Base-by-base conservation (phyloP, 495 filamentous ascomycete genomes). In the Hypoxylon cercidicola region DNA sequence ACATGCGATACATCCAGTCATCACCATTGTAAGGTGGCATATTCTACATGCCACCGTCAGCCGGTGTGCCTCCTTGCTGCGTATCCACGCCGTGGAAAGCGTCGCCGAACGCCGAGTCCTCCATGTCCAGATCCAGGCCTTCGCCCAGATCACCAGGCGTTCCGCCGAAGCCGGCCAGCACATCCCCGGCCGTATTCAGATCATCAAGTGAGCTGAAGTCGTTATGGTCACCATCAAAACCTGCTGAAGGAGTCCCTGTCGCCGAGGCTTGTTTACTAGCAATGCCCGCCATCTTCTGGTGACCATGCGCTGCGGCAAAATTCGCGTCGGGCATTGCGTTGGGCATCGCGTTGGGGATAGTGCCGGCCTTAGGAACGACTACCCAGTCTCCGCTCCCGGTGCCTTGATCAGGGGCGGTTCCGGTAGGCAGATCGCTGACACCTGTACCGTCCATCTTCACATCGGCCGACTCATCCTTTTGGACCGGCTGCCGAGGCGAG, bases 91-190 rank as follows among this genome's bases (percentile, higher is more conserved):
- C 81, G 53, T 86, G 82, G 52, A 85, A 84, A 12, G 84, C 84
- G 39, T 86, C 81, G 1, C 83, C 84, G 66, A 86, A 86, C 9
- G 82, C 82, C 13, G 78, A 80, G 67, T 85, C 83, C 58, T 85
- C 82, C 78, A 85, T 77, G 44, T 79, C 73, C 55, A 84, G 64
- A 55, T 74, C 74, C n/a, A 75, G 53, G 40, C 76, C 75, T 57
- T 83, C 78, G 11, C 74, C 77, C 10, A 81, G 67, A 6, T 77
- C 75, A 4, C 72, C 81, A 23, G 66, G 75, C 2, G 57, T 73
- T 19, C 61, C 74, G 32, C 77, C 75, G 46, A 81, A 82, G n/a
- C 74, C 72, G 1, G 76, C 79, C 18, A 81, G 60, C 1, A 76
- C 81, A 60, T 82, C 81, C 4, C 78, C 80, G 4, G 81, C 81